Base-by-base conservation (phyloP, 257 asterid species). In the Lantana camara region DNA sequence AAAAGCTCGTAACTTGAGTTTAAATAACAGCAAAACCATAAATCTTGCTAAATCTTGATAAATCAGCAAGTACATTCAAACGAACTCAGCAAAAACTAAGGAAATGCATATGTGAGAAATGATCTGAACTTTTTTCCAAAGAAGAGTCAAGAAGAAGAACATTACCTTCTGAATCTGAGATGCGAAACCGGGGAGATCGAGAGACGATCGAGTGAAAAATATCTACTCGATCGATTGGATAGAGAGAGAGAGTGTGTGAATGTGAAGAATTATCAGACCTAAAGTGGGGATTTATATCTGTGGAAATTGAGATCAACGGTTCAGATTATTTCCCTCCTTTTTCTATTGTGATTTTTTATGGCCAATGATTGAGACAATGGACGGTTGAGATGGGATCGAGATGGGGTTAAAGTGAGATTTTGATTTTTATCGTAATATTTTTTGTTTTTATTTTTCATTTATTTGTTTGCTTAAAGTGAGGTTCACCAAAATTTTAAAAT, bases 241-340 rank as follows among this genome's bases (percentile, higher is more conserved):
- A 38, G 62, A 27, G 51, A 3, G 35, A 37, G 63, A 44, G 49
- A 11, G 47, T 5, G 66, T 8, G 54, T 1, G 78, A 15, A 60
- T n/a, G 77, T 29, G 74, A 35, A 57, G 6, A 44, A 34, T 54
- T 46, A 16, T 21, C 64, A 34, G 67, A 63, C 77, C 77, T 44
- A 65, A 1, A 42, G 70, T 17, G 62, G 51, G 57, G 11, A 35
- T 81, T 70, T 83, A 83, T 75, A 73, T 72, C 7, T 15, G 42
- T 11, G 19, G 67, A 56, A 24, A 49, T 68, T 52, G 27, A 47
- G 63, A 76, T 75, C 60, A 24, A 78, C 80, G 86, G 84, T 63
- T 63, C 23, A 7, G 27, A 64, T 70, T 74, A 23, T 52, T 77
- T 80, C 94, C 82, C 87, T 83, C 87, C 75, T 64, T 57, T 54